Conservation (phyloP, 257 asterid genomes). For the Solanum chilense region DNA sequence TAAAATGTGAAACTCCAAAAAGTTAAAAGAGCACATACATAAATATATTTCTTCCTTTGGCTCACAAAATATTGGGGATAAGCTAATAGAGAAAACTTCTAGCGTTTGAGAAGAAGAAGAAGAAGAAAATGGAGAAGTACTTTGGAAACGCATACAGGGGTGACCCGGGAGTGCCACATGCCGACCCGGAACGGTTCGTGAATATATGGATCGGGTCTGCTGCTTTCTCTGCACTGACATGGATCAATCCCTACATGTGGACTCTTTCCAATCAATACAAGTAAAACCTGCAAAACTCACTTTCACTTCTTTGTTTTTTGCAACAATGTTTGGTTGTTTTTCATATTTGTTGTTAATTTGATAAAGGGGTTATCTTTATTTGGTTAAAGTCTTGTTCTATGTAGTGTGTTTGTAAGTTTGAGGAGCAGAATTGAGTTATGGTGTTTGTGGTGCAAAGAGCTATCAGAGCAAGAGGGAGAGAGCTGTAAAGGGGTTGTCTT, state of each 20-base stretch:
- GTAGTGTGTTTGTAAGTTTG: neutral
- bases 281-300: constrained; percentile 19
- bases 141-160: constrained; percentile 91
- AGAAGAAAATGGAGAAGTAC: constrained; percentile 69
- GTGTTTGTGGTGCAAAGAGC: neutral
- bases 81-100: neutral
- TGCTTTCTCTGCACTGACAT: constrained; percentile 68
- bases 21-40: neutral
- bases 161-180: constrained; percentile 90
- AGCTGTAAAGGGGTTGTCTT: neutral
- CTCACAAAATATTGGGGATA: constrained; percentile 3
- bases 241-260: constrained; percentile 80
- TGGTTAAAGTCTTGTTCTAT: neutral
- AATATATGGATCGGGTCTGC: constrained; percentile 73
- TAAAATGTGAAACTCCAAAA: neutral
- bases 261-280: constrained; percentile 63
- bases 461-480: neutral
- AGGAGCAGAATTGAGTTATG: neutral
- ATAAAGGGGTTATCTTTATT: neutral
- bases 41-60: neutral
- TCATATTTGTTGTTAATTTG: neutral
- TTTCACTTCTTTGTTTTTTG: neutral
- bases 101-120: neutral
- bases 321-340: neutral
- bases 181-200: constrained; percentile 45